Evolutionary conservation across 352 stramenopile species (phyloP).

Genomic region (Phytophthora aleatoria): DNA sequence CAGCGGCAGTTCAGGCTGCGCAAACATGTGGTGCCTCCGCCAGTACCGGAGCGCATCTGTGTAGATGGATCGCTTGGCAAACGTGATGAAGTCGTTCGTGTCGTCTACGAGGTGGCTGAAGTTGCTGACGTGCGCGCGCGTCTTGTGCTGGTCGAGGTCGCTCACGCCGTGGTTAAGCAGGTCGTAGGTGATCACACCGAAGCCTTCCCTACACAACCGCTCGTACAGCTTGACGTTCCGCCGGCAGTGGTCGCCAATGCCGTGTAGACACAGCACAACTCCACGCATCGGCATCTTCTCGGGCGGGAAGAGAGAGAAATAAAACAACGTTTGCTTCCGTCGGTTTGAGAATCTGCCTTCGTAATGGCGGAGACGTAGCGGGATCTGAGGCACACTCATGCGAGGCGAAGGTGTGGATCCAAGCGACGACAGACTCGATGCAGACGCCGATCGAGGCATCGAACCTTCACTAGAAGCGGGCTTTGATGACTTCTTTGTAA

Average conservation of each 20-base stretch:
- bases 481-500: slow-evolving; percentile 12
- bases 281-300: slow-evolving; percentile 38
- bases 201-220: slow-evolving; percentile 46
- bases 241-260: slow-evolving; percentile 50
- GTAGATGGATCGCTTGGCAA: slow-evolving; percentile 42
- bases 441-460: slow-evolving; percentile 24
- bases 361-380: slow-evolving; percentile 37
- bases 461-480: slow-evolving; percentile 6
- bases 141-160: slow-evolving; percentile 39
- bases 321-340: slow-evolving; percentile 46
- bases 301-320: slow-evolving; percentile 46
- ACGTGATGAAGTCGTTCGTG: slow-evolving; percentile 50
- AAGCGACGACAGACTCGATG: slow-evolving; percentile 25
- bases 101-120: slow-evolving; percentile 57
- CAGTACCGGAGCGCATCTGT: slow-evolving; percentile 32
- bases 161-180: slow-evolving; percentile 55
- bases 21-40: slow-evolving; percentile 17
- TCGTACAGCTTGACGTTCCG: slow-evolving; percentile 51
- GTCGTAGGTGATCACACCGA: slow-evolving; percentile 57
- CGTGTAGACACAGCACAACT: slow-evolving; percentile 52
- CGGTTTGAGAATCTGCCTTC: slow-evolving; percentile 48
- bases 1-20: slow-evolving; percentile 36
- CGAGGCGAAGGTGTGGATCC: slow-evolving; percentile 16
- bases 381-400: slow-evolving; percentile 15
- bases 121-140: slow-evolving; percentile 43